Conservation (phyloP, 2,329 filamentous ascomycete genomes). For the Aspergillus aculeatus region DNA sequence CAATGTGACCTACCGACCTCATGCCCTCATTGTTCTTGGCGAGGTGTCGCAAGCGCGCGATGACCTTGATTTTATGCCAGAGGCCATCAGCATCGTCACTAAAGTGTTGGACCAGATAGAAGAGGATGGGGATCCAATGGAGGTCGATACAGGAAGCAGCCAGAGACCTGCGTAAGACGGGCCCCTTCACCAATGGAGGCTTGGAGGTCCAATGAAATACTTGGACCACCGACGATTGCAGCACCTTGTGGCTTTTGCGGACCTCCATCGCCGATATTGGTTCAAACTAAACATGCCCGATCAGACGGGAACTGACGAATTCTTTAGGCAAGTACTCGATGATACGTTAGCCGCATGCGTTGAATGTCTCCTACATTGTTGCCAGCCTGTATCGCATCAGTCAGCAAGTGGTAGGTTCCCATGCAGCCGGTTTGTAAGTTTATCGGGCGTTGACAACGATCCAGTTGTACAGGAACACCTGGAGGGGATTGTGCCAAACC, state of each 20-base stretch:
- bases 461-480: slow-evolving; percentile 34
- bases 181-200: background rate
- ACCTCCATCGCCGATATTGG: background rate
- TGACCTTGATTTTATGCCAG: slow-evolving; percentile 68
- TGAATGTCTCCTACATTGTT: slow-evolving; percentile 39
- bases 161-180: slow-evolving; percentile 35
- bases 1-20: slow-evolving; percentile 77
- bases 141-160: slow-evolving; percentile 56
- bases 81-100: slow-evolving; percentile 64
- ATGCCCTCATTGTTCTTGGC: slow-evolving; percentile 71
- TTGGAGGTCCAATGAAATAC: background rate
- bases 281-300: background rate
- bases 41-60: slow-evolving; percentile 66
- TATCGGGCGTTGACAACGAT: slow-evolving; percentile 24
- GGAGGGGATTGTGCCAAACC: slow-evolving; percentile 26
- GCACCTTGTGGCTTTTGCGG: slow-evolving; percentile 7
- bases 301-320: background rate
- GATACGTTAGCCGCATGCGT: slow-evolving; percentile 41
- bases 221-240: background rate
- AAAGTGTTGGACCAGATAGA: slow-evolving; percentile 62
- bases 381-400: slow-evolving; percentile 30
- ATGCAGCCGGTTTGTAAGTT: background rate
- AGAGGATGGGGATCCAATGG: slow-evolving; percentile 63
- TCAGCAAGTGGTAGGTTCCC: slow-evolving; percentile 26
- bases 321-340: slow-evolving; percentile 26